Evolutionary conservation across 345 rosid species (phyloP), one percentile per base, ranked within the genome.

Genomic region (Salix dunnii): DNA sequence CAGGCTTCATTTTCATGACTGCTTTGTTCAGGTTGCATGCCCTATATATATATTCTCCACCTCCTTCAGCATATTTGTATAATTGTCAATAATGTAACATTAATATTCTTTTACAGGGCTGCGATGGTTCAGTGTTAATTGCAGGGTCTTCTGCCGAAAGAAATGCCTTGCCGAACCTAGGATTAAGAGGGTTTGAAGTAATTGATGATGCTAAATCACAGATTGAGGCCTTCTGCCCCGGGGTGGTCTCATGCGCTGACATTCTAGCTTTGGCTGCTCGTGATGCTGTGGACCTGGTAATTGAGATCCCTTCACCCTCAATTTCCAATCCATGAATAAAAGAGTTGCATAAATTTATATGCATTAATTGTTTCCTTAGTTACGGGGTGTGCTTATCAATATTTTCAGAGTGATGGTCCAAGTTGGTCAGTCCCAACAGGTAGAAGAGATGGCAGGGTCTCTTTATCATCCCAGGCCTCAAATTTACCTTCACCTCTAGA

Each of bases 401-500:
- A 42, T 43, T 65, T 42, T 13, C 68, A 89, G 96, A 91, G 87
- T 71, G 82, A 75, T 51, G 96, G 93, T 8, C 93, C 92, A 70
- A 89, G 88, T 66, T 92, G 94, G 97, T 5, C 75, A 61, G 93
- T 90, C 30, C 93, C 91, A 62, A 90, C 93, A 4, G 94, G 97
- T 14, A 84, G 93, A 78, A 90, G 88, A 86, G 95, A 92, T 69
- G 93, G 97, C 23, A 87, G 87, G 66, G 77, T 88, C n/a, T 90
- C 93, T 25, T 80, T 71, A 48, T 81, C 92, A 18, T 80, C 89
- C 11, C 86, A 89, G 77, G 89, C 80, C 28, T 61, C 88, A 23
- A 87, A 74, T 76, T 84, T 87, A 76, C 94, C 94, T 23, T 88
- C 93, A 38, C 92, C 91, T 46, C 80, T 88, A 3, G 97, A 88